phyloP scores from a whole-genome alignment of 1,284 basidiomycete species.

The Heliocybe sulcata region DNA sequence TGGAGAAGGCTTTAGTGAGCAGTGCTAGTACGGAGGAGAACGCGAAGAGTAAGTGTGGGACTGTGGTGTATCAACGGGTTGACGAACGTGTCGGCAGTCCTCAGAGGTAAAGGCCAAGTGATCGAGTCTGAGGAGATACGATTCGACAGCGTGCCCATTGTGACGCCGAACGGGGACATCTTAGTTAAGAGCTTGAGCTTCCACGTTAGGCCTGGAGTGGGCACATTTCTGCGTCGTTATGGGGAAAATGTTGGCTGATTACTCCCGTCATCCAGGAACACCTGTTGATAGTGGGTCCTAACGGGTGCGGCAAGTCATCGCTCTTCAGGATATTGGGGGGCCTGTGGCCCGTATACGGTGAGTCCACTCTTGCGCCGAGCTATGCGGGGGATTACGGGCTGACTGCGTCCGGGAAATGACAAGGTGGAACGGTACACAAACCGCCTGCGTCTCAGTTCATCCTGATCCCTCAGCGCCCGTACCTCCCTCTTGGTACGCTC shows the following conservation, averaged over 20 bases:
- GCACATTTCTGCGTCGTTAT: conserved; percentile 23
- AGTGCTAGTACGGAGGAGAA: conserved; percentile 75
- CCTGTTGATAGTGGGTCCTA: conserved; percentile 87
- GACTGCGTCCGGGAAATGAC: not conserved
- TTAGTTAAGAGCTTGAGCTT: conserved; percentile 83
- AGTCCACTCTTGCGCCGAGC: conserved; percentile 8
- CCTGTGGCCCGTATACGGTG: conserved; percentile 93
- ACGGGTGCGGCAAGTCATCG: conserved; percentile 89
- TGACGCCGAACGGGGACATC: conserved; percentile 94
- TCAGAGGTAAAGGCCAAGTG: conserved; percentile 74
- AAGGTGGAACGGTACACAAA: conserved; percentile 87
- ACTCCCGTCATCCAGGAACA: conserved; percentile 54
- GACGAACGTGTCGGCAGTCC: conserved; percentile 38
- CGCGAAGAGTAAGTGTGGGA: conserved; percentile 52
- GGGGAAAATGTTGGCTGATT: not conserved
- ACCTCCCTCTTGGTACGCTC: conserved; percentile 88
- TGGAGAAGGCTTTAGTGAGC: conserved; percentile 84
- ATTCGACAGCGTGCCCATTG: conserved; percentile 91
- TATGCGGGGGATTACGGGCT: not conserved
- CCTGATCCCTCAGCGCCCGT: conserved; percentile 94
- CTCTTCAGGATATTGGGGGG: conserved; percentile 94
- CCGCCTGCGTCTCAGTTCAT: conserved; percentile 88
- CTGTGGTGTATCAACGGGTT: not conserved
- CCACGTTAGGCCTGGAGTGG: conserved; percentile 84
- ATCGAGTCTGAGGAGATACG: conserved; percentile 84